Conservation (phyloP, 768 basidiomycete genomes). For the Hypholoma fasciculare region DNA sequence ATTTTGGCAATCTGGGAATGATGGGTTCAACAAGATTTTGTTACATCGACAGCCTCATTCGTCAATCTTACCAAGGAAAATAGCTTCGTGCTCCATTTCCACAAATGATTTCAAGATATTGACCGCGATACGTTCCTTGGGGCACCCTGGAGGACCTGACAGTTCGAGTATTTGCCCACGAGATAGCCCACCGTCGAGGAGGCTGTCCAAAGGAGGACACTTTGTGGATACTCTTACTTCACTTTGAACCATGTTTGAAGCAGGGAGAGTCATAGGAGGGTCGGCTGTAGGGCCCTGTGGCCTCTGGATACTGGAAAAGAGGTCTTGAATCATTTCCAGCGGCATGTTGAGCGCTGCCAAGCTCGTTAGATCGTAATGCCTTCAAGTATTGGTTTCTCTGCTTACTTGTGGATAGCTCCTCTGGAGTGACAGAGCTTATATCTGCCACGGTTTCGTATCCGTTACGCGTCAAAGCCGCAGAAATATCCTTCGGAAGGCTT, state of each 20-base stretch:
- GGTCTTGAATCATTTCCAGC: constrained; percentile 41
- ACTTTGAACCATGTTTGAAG: constrained; percentile 38
- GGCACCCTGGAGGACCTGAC: constrained; percentile 74
- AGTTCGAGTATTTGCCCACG: constrained; percentile 69
- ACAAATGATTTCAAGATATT: constrained; percentile 51
- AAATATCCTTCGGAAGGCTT: constrained; percentile 43
- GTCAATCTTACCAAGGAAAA: constrained; percentile 61
- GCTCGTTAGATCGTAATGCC: not conserved
- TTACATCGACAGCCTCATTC: not conserved
- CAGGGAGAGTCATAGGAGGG: constrained; percentile 54
- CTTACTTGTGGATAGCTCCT: constrained; percentile 52
- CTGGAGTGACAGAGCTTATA: constrained; percentile 40
- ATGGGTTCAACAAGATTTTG: constrained; percentile 1
- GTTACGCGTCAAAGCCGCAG: constrained; percentile 45
- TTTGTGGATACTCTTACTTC: constrained; percentile 36
- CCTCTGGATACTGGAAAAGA: constrained; percentile 43
- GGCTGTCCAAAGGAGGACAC: constrained; percentile 51
- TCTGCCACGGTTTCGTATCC: constrained; percentile 64
- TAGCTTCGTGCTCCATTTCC: constrained; percentile 46
- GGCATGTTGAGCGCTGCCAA: constrained; percentile 51
- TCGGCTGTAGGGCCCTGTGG: constrained; percentile 22
- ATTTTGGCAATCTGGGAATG: constrained; percentile 45
- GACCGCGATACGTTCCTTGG: constrained; percentile 57
- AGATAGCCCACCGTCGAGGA: constrained; percentile 64
- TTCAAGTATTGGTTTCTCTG: not conserved